These are phyloP conservation scores for Brassica incana DNA, from an alignment of 345 rosid species.

Conservation along the genomic window DNA sequence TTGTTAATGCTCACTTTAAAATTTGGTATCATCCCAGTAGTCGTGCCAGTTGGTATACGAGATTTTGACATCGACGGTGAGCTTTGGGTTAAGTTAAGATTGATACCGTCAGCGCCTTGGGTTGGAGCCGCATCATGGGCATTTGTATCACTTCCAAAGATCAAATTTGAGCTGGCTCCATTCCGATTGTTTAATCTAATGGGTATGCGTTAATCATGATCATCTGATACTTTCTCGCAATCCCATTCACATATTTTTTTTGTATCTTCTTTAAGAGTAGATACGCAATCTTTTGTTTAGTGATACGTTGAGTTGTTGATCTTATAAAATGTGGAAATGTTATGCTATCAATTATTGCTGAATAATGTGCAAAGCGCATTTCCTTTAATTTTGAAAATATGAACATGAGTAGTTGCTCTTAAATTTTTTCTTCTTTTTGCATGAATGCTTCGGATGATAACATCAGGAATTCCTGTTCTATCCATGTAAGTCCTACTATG, in stretches of 20 bases:
- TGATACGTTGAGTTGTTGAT: conserved; percentile 3
- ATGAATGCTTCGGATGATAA: conserved; percentile 48
- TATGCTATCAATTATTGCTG: background rate
- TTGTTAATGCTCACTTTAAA: conserved; percentile 83
- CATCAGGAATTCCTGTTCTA: conserved; percentile 93
- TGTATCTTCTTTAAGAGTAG: background rate
- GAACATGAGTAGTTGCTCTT: conserved; percentile 22
- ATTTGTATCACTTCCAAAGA: conserved; percentile 93
- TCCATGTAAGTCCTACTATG: conserved; percentile 74
- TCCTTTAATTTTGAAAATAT: background rate
- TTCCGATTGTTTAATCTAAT: conserved; percentile 91
- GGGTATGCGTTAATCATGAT: conserved; percentile 56
- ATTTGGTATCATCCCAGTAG: conserved; percentile 78
- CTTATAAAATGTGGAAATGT: conserved; percentile 11
- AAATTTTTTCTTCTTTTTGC: conserved; percentile 37
- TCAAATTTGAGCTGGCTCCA: conserved; percentile 91
- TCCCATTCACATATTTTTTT: background rate
- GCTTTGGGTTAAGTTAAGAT: conserved; percentile 96
- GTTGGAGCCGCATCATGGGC: conserved; percentile 97
- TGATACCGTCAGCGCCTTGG: conserved; percentile 90
- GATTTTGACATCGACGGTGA: conserved; percentile 98
- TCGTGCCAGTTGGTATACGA: conserved; percentile 86
- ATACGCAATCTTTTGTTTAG: background rate
- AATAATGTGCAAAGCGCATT: background rate
- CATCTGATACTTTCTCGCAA: conserved; percentile 7